phyloP scores from a whole-genome alignment of 768 basidiomycete species.

The Solioccasus polychromus region DNA sequence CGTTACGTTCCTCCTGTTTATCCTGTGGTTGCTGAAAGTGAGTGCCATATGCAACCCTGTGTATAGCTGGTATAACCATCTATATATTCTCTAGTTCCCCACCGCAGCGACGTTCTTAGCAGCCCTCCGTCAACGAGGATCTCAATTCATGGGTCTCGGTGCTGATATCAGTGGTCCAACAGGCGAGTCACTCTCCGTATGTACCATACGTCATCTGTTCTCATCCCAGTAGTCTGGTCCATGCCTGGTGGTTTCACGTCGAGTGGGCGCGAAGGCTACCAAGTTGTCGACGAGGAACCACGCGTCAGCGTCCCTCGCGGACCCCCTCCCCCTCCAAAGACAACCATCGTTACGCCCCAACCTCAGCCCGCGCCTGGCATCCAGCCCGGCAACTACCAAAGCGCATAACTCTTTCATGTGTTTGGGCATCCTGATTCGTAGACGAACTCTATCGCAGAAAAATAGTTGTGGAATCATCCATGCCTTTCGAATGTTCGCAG shows the following conservation, averaged over 20 bases:
- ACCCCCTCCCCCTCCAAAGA: conserved; percentile 18
- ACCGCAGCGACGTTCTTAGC: conserved; percentile 51
- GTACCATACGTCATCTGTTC: not conserved
- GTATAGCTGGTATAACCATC: too few relatives aligned
- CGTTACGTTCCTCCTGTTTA: conserved; percentile 50
- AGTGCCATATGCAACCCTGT: too few relatives aligned
- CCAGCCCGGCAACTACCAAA: conserved; percentile 28
- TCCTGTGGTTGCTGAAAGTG: conserved; percentile 59
- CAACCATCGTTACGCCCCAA: conserved; percentile 2
- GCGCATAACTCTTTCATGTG: too few relatives aligned
- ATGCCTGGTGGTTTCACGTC: conserved; percentile 75
- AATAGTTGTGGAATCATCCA: too few relatives aligned
- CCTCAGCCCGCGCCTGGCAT: conserved; percentile 15
- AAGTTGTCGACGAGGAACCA: conserved; percentile 52
- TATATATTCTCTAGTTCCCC: conserved; percentile 45
- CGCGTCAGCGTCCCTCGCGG: conserved; percentile 14
- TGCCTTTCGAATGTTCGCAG: too few relatives aligned
- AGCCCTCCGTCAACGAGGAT: conserved; percentile 57
- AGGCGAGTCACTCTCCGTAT: conserved; percentile 34
- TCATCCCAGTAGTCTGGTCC: conserved; percentile 55
- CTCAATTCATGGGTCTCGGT: conserved; percentile 49
- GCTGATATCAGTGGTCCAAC: conserved; percentile 56
- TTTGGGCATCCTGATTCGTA: too few relatives aligned
- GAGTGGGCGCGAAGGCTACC: conserved; percentile 52
- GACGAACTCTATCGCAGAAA: too few relatives aligned